Evolutionary conservation across 1,284 basidiomycete genomes (phyloP), one percentile per base, ranked within the genome.

Genomic region (Rhodotorula sp.): DNA sequence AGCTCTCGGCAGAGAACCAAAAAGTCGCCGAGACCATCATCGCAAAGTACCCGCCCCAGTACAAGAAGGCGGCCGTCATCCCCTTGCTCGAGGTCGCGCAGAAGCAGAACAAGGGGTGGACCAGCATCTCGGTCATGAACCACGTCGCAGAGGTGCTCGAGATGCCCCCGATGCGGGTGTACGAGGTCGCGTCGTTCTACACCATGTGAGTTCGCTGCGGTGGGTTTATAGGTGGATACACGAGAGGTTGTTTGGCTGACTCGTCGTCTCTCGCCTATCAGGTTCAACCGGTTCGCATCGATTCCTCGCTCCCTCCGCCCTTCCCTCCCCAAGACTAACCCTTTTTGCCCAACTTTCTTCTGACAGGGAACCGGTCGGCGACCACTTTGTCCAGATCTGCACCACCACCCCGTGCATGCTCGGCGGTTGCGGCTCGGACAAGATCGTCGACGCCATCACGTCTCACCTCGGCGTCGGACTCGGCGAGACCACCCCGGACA

Each of bases 401-500:
- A 99, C 97, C 54, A 99, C 96, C 52, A 99, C 97, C 16, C 96
- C 96, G 26, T 99, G 97, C 85, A 95, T 96, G 90, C 87, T 99
- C 61, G 90, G 91, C 65, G 96, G 96, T 63, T 86, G 85, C 77
- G 86, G 86, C 52, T 93, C 93, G 46, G 91, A 89, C 76, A 89
- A 91, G 68, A 95, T 98, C 78, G 87, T 97, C 62, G 84, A 95
- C 78, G 89, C 94, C 48, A 90, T 93, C 71, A 89, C 92, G 81
- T 83, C 86, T 65, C 90, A 97, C 80, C 87, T 98, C 49, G 90
- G 90, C 54, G 90, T 90, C 61, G 87, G 93, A 78, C 88, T 92
- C 18, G 96, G 97, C 23, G 88, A 93, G 81, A 96, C 95, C 48
- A 97, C 96, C 29, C 87, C 88, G 81, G 94, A 99, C 81, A 92